These are phyloP conservation scores for Penicillium roqueforti DNA, from an alignment of 495 filamentous ascomycete species.

Conservation along the genomic window DNA sequence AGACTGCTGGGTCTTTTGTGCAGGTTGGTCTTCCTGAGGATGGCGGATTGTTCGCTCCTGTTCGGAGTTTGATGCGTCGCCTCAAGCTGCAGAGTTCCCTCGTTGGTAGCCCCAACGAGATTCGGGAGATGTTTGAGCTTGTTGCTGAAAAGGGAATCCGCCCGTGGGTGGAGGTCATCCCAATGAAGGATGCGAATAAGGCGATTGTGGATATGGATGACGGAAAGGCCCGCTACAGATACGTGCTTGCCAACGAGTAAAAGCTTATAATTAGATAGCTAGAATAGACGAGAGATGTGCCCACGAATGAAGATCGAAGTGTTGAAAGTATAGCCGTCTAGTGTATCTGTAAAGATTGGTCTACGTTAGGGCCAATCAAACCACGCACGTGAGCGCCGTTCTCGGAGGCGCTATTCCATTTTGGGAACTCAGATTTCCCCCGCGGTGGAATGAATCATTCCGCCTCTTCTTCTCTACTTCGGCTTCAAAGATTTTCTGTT, in stretches of 20 bases:
- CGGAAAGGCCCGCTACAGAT: slow-evolving; percentile 71
- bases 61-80: slow-evolving; percentile 60
- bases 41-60: slow-evolving; percentile 57
- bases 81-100: slow-evolving; percentile 65
- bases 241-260: slow-evolving; percentile 63
- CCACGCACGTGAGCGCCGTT: slow-evolving; percentile 27
- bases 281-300: neutral
- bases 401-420: slow-evolving; percentile 28
- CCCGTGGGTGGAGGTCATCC: slow-evolving; percentile 66
- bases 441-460: slow-evolving; percentile 15
- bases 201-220: slow-evolving; percentile 65
- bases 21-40: slow-evolving; percentile 75
- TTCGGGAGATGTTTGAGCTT: slow-evolving; percentile 76
- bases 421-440: neutral
- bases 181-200: slow-evolving; percentile 72
- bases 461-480: slow-evolving; percentile 4
- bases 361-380: slow-evolving; percentile 2
- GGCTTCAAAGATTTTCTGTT: neutral
- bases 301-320: neutral
- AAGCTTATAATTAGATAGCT: neutral
- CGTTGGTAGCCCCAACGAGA: slow-evolving; percentile 69
- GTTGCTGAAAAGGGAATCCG: slow-evolving; percentile 67
- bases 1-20: slow-evolving; percentile 66
- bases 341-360: too few relatives aligned
- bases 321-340: too few relatives aligned